Evolutionary conservation across 2,329 filamentous ascomycete species (phyloP).

Genomic region (Fusarium sp.): DNA sequence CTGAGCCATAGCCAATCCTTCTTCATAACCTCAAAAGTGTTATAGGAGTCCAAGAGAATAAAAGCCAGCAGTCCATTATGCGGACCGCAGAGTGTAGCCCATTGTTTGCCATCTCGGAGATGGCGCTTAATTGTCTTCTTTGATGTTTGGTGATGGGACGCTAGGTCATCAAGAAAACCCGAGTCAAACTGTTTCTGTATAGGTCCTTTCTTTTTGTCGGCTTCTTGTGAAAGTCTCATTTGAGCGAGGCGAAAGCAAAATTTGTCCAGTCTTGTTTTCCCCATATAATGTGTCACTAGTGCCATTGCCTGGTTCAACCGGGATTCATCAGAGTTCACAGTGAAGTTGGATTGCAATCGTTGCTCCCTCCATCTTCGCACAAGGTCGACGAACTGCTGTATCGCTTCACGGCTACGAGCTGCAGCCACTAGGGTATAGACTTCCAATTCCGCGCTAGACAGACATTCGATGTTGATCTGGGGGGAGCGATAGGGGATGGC

Average conservation of each 20-base stretch:
- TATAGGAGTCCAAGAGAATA: neutral
- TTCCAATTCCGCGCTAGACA: neutral
- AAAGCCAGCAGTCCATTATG: neutral
- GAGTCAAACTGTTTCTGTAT: neutral
- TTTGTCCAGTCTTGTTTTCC: neutral
- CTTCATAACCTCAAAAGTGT: neutral
- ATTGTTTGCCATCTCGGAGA: neutral
- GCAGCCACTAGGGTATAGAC: neutral
- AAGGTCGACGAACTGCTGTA: neutral
- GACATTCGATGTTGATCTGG: neutral
- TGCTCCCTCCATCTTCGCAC: neutral
- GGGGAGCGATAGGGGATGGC: neutral
- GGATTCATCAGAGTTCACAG: too few relatives aligned
- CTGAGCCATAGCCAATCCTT: neutral
- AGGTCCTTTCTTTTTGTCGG: neutral
- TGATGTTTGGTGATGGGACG: too few relatives aligned
- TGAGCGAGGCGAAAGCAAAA: neutral
- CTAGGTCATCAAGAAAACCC: neutral
- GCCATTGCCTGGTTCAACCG: neutral
- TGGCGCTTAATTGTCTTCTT: too few relatives aligned
- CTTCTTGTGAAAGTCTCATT: neutral
- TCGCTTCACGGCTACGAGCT: neutral
- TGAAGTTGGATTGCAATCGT: too few relatives aligned
- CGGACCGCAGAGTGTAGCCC: neutral
- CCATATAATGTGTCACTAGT: neutral